A percentile compares a stretch with the other conserved stretches of the same genome.
Conservation (phyloP, 768 basidiomycete species). For the Leccinellum albellum region DNA sequence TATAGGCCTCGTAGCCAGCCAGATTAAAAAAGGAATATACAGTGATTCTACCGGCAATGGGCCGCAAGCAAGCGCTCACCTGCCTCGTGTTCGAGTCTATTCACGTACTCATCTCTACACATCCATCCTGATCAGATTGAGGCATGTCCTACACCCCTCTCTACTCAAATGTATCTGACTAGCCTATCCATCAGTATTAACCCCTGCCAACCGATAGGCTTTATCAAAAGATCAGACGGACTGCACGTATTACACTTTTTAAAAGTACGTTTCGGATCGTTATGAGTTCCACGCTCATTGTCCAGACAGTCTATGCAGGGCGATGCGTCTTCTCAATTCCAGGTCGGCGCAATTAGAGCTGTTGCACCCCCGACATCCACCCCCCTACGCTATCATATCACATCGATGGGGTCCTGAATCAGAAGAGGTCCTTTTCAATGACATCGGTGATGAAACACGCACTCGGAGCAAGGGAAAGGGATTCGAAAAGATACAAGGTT, state of each 20-base stretch:
- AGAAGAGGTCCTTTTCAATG: constrained; percentile 22
- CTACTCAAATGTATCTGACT: not conserved
- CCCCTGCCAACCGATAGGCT: not conserved
- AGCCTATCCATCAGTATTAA: not conserved
- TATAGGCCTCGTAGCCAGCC: not conserved
- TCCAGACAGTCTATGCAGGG: constrained; percentile 3
- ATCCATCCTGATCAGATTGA: not conserved
- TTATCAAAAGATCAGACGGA: not conserved
- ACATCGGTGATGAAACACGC: constrained; percentile 17
- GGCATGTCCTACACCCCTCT: not conserved
- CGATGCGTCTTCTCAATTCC: constrained; percentile 24
- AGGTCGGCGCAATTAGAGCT: constrained; percentile 13
- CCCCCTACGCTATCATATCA: constrained; percentile 25
- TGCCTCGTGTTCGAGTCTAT: constrained; percentile 1
- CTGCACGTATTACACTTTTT: not conserved
- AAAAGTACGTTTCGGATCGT: constrained; percentile 3
- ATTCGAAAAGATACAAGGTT: constrained; percentile 19
- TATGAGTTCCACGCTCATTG: not conserved
- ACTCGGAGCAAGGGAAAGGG: constrained; percentile 16
- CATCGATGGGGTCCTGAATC: constrained; percentile 24
- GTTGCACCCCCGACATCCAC: not conserved
- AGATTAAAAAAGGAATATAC: not conserved
- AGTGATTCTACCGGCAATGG: not conserved
- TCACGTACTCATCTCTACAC: not conserved
- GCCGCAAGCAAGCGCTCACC: not conserved